Evolutionary conservation across 805 yeast genomes (phyloP), one percentile per base, ranked within the genome.

Genomic region (Kuraishia capsulata): DNA sequence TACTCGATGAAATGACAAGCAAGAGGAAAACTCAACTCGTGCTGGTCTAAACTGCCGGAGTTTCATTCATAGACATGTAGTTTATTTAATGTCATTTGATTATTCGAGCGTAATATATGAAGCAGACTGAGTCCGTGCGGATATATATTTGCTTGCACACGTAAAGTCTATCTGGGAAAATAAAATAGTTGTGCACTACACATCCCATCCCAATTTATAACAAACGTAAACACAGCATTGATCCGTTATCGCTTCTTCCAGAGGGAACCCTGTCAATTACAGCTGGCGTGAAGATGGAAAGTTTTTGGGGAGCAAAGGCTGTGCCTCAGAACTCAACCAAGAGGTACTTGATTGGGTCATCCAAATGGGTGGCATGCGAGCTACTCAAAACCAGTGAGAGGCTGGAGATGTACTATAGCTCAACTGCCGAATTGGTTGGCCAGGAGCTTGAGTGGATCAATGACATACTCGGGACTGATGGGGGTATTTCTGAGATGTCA

Each of bases 11-110:
- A 43, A 71, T 77, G 39, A 86, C 95, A 3, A 96, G 96, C 37
- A 90, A 90, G 67, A 78, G 97, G 62, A 87, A 81, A 59, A 96
- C 95, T 1, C 88, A 82, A 53, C 65, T 90, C 56, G 53, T 73
- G 35, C 64, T 84, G 42, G 71, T 67, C 48, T 76, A 62, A 48
- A n/a, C n/a, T n/a, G n/a, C n/a, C n/a, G n/a, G n/a, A n/a, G n/a
- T n/a, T n/a, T n/a, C n/a, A n/a, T n/a, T n/a, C n/a, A n/a, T n/a
- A n/a, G n/a, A n/a, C n/a, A n/a, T n/a, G n/a, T n/a, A n/a, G n/a
- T n/a, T n/a, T n/a, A n/a, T n/a, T n/a, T n/a, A n/a, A n/a, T n/a
- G n/a, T n/a, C n/a, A n/a, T n/a, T n/a, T n/a, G n/a, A n/a, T n/a
- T n/a, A n/a, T n/a, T n/a, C n/a, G n/a, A n/a, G n/a, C n/a, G n/a